Base-by-base conservation (phyloP, 2,329 filamentous ascomycete genomes). In the Diaporthe longicolla region DNA sequence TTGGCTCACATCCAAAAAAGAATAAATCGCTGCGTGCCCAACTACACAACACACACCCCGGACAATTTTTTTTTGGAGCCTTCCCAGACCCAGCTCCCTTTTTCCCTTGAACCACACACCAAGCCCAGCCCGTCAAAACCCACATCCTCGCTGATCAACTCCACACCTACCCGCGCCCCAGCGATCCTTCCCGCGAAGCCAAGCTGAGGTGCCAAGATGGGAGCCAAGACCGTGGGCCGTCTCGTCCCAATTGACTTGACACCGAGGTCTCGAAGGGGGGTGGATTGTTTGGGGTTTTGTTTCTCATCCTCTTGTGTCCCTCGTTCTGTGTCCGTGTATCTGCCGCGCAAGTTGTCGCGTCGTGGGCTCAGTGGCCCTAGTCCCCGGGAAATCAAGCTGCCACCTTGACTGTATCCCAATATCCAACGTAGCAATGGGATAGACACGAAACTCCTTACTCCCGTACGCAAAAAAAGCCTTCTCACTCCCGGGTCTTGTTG, bases 131-230 rank as follows among this genome's bases (percentile, higher is more conserved):
- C 43, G 29, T 17, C 40, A 58, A 58, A 35, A 52, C 21, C 69
- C 35, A 59, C 68, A 35, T 35, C 69, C 52, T 50, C n/a, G 69
- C 54, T 61, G 55, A 61, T 50, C 69, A 26, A 57, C 69, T 52
- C 45, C 70, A 63, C 57, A 58, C 66, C 55, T 6, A 35, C 63
- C 45, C 45, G 32, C 13, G n/a, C 48, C 48, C 63, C n/a, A 52
- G 48, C 48, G 48, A 68, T 68, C 63, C 37, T 54, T 63, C 70
- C 70, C 54, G 70, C 57, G 54, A 24, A 71, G 70, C 70, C 70
- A 71, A 71, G 70, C 57, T 45, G 70, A 71, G 57, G 70, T 55
- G 70, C 57, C 57, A 71, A 63, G 70, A 40, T 7, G 13, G 26
- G 48, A 26, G 70, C 57, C 70, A 63, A 71, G 70, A 32, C 70